A percentile compares a stretch with the other conserved stretches of the same genome.
phyloP scores from a whole-genome alignment of 1,284 basidiomycete species.

The Chondrostereum purpureum region DNA sequence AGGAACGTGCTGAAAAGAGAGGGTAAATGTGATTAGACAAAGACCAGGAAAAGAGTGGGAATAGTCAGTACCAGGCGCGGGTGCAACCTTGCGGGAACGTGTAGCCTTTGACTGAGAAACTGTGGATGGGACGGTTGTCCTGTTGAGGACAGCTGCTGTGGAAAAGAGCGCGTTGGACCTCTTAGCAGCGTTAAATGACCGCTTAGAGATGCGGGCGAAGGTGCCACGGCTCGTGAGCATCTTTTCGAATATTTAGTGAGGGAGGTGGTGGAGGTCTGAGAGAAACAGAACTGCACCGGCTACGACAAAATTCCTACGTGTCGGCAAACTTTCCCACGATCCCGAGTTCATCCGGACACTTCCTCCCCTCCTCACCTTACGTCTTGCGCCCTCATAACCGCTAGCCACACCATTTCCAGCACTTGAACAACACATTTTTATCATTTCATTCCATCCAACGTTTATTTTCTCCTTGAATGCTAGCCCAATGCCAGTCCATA shows the following conservation, averaged over 20 bases:
- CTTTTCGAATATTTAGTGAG: conserved; percentile 22
- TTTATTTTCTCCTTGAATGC: too few relatives aligned
- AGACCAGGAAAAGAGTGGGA: conserved; percentile 16
- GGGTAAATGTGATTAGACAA: conserved; percentile 9
- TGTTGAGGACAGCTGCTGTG: conserved; percentile 49
- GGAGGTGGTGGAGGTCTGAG: conserved; percentile 16
- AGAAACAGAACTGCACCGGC: neutral
- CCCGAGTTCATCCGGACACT: conserved; percentile 6
- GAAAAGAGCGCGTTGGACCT: conserved; percentile 74
- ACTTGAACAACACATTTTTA: too few relatives aligned
- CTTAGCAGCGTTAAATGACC: conserved; percentile 68
- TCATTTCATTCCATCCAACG: too few relatives aligned
- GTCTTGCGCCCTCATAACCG: too few relatives aligned
- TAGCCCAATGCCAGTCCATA: too few relatives aligned
- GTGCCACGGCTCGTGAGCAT: conserved; percentile 81
- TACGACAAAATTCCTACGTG: conserved; percentile 1
- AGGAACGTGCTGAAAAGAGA: conserved; percentile 61
- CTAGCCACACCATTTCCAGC: too few relatives aligned
- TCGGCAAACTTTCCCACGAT: conserved; percentile 1
- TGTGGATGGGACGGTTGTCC: conserved; percentile 34
- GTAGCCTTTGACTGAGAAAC: conserved; percentile 30
- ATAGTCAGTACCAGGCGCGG: conserved; percentile 22
- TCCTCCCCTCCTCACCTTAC: neutral
- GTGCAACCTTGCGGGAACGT: conserved; percentile 20
- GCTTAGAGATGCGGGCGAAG: conserved; percentile 72